A percentile compares a stretch with the other conserved stretches of the same genome.
phyloP scores from a whole-genome alignment of 164 flowering plant genomes.

The Nymphaea thermarum region DNA sequence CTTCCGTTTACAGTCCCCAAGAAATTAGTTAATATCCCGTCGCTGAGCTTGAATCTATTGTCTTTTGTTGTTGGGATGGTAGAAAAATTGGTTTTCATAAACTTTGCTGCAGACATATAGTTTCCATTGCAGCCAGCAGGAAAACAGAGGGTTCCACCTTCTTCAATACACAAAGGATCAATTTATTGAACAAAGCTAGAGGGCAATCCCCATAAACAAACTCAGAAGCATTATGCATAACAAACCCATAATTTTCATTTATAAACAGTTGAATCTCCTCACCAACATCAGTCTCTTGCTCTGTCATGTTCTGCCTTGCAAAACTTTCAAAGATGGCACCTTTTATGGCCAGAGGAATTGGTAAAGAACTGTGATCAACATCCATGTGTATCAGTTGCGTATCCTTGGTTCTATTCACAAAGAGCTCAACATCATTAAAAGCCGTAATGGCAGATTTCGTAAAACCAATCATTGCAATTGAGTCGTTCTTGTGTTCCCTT shows the following conservation, averaged over 20 bases:
- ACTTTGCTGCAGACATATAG: constrained; percentile 72
- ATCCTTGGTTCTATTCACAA: constrained; percentile 19
- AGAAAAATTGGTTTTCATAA: constrained; percentile 53
- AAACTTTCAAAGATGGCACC: constrained; percentile 94
- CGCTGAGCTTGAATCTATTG: constrained; percentile 66
- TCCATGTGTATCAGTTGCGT: constrained; percentile 79
- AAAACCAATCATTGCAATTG: constrained; percentile 62
- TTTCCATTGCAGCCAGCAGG: constrained; percentile 80
- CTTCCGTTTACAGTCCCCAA: constrained; percentile 30
- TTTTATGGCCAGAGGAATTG: constrained; percentile 58
- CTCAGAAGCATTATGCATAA: constrained; percentile 32
- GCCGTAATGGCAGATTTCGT: constrained; percentile 52
- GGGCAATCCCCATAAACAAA: constrained; percentile 63
- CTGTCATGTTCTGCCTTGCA: constrained; percentile 78
- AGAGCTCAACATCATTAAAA: constrained; percentile 58
- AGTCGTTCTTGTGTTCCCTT: constrained; percentile 43
- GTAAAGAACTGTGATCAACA: constrained; percentile 77
- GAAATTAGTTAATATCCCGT: constrained; percentile 25
- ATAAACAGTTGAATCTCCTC: constrained; percentile 42
- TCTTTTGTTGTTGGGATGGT: constrained; percentile 42
- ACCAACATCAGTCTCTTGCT: constrained; percentile 71
- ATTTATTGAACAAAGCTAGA: constrained; percentile 66
- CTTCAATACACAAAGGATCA: constrained; percentile 81
- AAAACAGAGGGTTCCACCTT: constrained; percentile 80
- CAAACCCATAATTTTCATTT: constrained; percentile 50